Evolutionary conservation across 2,329 filamentous ascomycete genomes (phyloP), one percentile per base, ranked within the genome.

Genomic region (Aureobasidium sp.): DNA sequence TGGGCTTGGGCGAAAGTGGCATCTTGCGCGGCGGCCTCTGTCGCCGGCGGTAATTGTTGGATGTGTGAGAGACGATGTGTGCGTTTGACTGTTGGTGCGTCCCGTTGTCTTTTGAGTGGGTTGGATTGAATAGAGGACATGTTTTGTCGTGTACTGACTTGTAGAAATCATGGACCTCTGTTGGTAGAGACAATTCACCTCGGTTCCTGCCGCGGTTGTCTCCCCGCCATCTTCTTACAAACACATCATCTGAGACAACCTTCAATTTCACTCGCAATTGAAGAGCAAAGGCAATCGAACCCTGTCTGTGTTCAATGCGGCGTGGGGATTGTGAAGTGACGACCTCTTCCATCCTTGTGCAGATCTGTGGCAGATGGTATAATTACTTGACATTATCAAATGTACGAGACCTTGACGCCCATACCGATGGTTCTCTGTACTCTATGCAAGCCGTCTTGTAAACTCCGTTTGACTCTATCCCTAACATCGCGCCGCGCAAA

Each of bases 341-440:
- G n/a, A n/a, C n/a, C n/a, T n/a, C n/a, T n/a, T n/a, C n/a, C n/a
- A n/a, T n/a, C n/a, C n/a, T n/a, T n/a, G n/a, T n/a, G n/a, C n/a
- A n/a, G n/a, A n/a, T n/a, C n/a, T n/a, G n/a, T n/a, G n/a, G n/a
- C n/a, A n/a, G n/a, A n/a, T 30, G 12, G 27, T 30, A 12, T 30
- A 12, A 30, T 30, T 30, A 30, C 6, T 6, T 6, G 6, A 30
- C 27, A 30, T 30, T 41, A 19, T 60, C 59, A 97, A 56, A 98
- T 94, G 72, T 97, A 97, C 67, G 87, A 95, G 64, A 97, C 90
- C 74, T 96, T 97, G 58, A 94, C 87, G 2, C 91, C 93, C 91
- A 97, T 97, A 1, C 90, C 90, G 4, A 91, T 84, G 0, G 93
- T 97, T 40, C 83, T 79, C 66, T 80, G 83, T 35, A 95, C 73